Conservation (phyloP, 1,139 yeast species). For the Candida dubliniensis region DNA sequence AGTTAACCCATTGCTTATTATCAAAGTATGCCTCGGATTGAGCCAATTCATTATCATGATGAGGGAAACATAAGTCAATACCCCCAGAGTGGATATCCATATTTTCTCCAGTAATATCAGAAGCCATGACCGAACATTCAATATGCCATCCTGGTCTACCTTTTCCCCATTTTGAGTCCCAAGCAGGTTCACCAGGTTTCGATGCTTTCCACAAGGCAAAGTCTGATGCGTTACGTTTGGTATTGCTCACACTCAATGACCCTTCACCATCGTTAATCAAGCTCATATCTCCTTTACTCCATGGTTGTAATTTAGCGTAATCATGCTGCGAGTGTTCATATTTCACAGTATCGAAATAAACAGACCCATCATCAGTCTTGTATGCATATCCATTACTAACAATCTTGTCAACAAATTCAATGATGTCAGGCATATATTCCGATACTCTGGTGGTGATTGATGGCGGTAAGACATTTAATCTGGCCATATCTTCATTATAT, state of each 20-base stretch:
- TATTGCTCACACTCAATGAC: conserved; percentile 57
- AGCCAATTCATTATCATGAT: conserved; percentile 96
- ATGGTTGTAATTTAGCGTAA: conserved; percentile 96
- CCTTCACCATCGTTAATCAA: conserved; percentile 97
- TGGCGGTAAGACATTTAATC: conserved; percentile 81
- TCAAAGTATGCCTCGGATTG: conserved; percentile 94
- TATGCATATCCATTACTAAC: conserved; percentile 82
- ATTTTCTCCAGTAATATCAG: conserved; percentile 75
- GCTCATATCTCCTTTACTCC: conserved; percentile 90
- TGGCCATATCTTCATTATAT: conserved; percentile 82
- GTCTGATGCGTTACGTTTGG: conserved; percentile 75
- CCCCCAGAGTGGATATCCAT: conserved; percentile 98
- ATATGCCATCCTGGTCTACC: conserved; percentile 99
- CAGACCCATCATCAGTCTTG: conserved; percentile 80
- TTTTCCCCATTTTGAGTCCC: conserved; percentile 95
- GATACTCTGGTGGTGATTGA: conserved; percentile 92
- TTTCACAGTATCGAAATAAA: conserved; percentile 85
- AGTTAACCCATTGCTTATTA: conserved; percentile 93
- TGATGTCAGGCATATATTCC: conserved; percentile 91
- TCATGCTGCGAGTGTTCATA: conserved; percentile 78
- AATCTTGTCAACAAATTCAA: conserved; percentile 72
- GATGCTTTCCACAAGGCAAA: conserved; percentile 97
- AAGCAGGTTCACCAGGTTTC: conserved; percentile 95
- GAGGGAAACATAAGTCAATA: conserved; percentile 97
- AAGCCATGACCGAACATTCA: conserved; percentile 99